Evolutionary conservation across 2,329 filamentous ascomycete genomes (phyloP).

Genomic region (Microcera coccophila): DNA sequence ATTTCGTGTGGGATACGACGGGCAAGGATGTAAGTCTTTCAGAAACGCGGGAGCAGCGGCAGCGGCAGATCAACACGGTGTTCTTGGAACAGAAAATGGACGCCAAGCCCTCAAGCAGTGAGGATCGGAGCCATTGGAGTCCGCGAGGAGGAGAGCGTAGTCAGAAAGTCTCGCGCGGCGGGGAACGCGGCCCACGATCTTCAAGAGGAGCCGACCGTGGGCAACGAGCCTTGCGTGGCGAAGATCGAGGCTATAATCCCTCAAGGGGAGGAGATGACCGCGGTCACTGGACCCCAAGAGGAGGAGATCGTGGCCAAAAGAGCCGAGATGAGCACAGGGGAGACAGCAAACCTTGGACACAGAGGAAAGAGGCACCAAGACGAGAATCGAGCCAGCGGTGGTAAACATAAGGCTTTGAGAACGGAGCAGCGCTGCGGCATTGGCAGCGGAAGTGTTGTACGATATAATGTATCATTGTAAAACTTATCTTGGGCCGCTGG

Average conservation of each 20-base stretch:
- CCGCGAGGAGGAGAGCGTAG: too few species aligned
- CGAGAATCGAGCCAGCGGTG: not conserved
- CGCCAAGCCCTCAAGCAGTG: too few species aligned
- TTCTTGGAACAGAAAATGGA: too few species aligned
- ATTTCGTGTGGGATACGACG: constrained; percentile 34
- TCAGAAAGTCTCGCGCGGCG: too few species aligned
- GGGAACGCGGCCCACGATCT: not conserved
- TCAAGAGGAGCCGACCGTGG: too few species aligned
- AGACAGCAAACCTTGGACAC: not conserved
- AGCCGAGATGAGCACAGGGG: not conserved
- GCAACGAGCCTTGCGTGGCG: too few species aligned
- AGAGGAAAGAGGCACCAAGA: not conserved
- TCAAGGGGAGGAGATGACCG: not conserved
- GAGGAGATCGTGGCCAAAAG: not conserved
- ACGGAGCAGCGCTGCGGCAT: too few species aligned
- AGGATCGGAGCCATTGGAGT: too few species aligned
- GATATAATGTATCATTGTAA: too few species aligned
- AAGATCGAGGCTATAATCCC: too few species aligned
- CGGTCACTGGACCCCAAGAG: not conserved
- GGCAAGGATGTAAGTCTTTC: constrained; percentile 8
- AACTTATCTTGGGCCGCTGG: too few species aligned
- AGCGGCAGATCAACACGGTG: too few species aligned
- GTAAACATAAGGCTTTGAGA: not conserved
- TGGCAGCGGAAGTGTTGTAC: not conserved
- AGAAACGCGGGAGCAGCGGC: not conserved